Base-by-base conservation (phyloP, 1,284 basidiomycete species). In the Puccinia sorghi region DNA sequence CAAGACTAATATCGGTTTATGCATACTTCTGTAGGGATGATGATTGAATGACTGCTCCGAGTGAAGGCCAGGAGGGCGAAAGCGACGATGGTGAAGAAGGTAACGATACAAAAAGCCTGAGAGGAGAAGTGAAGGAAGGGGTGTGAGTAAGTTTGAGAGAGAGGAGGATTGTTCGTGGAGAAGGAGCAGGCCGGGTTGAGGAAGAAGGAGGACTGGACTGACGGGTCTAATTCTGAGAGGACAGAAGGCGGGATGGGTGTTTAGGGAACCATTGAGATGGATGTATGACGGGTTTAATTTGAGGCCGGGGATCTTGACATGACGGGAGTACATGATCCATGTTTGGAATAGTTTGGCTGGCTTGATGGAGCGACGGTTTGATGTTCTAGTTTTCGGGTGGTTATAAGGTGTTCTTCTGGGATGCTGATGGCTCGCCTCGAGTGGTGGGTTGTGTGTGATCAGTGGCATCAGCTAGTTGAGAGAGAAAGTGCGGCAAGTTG, bases 141-240 rank as follows among this genome's bases (percentile, higher is more conserved):
- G 20, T 27, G 48, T 43, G 39, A 13, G 48, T 50, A 59, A 22
- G 22, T 50, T 32, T 59, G 41, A 57, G n/a, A 13, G 5, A 13
- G 20, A 20, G 8, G 3, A 43, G 4, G 41, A 41, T 3, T 43
- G 37, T 32, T 22, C 15, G 17, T 17, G n/a, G 43, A 43, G 61
- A 64, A 3, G 41, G 61, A 41, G 9, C 15, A 4, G n/a, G 41
- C 25, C 20, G n/a, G 64, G 41, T 59, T 59, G 5, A 61, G 22
- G 13, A 64, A 46, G 22, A 64, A 46, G 50, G 32, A 27, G n/a
- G 46, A 64, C 63, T 75, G 54, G 54, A 69, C 64, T 77, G 50
- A 77, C 74, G 6, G 74, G 74, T 66, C 74, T 64, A 41, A 77
- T 77, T 43, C 46, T 77, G 25, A 77, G 56, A 15, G 74, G 74